Base-by-base conservation (phyloP, 768 basidiomycete genomes). In the Zangia roseola region DNA sequence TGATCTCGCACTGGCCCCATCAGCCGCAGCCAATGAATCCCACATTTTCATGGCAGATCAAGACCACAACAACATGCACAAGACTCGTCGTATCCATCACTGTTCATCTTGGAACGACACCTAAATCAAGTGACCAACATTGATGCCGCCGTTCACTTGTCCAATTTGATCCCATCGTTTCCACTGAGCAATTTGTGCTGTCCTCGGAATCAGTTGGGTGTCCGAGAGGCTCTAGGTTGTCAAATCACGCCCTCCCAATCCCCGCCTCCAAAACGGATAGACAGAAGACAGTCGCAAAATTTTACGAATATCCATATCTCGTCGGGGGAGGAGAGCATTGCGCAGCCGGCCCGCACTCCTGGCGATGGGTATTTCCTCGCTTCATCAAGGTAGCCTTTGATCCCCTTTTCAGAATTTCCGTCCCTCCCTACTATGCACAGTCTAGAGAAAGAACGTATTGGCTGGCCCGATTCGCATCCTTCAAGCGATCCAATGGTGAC, bases 1-100 rank as follows among this genome's bases (percentile, higher is more conserved):
- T 20, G 20, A 40, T 13, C 44, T 49, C 49, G 54, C 54, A 45
- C 42, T 30, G 43, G 23, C 52, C 34, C 33, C 30, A 49, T 49
- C 40, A 30, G 17, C 42, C 35, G 34, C 42, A 39, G 31, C 17
- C 21, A 43, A 24, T 25, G 36, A 26, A 30, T 35, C 47, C 42
- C 6, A 31, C 6, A 31, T 31, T 16, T 31, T 31, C 31, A 6
- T 31, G 31, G 14, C 10, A 28, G 31, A 16, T 16, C 14, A 6
- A 9, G 31, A 31, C 31, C 31, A 16, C 31, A 31, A 16, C 31
- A 16, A 16, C 13, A 16, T 31, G 31, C 14, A 16, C 31, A 31
- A 31, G 31, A 16, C 6, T 10, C 43, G 20, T 30, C 13, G 21
- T 40, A n/a, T 31, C 14, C 23, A 26, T n/a, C n/a, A n/a, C n/a